These are phyloP conservation scores for Leishmania lainsoni DNA, from an alignment of 208 protist genomes.

Conservation along the genomic window DNA sequence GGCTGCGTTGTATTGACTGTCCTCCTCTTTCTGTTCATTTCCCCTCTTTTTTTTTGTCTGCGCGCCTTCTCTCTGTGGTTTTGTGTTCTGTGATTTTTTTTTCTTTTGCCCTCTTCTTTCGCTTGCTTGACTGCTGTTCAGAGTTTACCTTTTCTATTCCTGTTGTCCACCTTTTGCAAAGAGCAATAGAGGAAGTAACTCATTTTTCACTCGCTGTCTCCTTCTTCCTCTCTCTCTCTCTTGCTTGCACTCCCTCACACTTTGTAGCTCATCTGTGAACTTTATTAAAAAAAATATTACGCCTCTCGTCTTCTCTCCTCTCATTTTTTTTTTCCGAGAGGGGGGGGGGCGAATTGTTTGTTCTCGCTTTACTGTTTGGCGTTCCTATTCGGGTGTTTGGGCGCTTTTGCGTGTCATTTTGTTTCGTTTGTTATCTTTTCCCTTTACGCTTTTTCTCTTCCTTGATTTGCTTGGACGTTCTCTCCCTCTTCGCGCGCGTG, in stretches of 20 bases:
- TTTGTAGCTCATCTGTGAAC: slow-evolving; percentile 1
- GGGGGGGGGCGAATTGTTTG: not conserved
- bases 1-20: not conserved
- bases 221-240: too few relatives aligned
- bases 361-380: not conserved
- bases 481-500: not conserved
- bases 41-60: slow-evolving; percentile 12
- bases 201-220: not conserved
- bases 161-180: slow-evolving; percentile 6
- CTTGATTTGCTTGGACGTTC: not conserved
- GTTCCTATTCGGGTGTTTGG: not conserved
- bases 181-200: slow-evolving; percentile 8
- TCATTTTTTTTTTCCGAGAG: not conserved
- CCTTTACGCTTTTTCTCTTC: not conserved
- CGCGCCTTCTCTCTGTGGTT: not conserved
- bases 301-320: not conserved
- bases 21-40: not conserved
- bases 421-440: too few relatives aligned
- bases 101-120: not conserved
- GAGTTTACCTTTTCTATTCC: not conserved
- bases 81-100: not conserved
- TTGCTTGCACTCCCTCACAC: not conserved
- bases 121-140: slow-evolving; percentile 6
- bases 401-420: not conserved
- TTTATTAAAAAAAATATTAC: too few relatives aligned